Evolutionary conservation across 108 stramenopile species (phyloP), one percentile per base, ranked within the genome.

Genomic region (Cylindrotheca closterium): DNA sequence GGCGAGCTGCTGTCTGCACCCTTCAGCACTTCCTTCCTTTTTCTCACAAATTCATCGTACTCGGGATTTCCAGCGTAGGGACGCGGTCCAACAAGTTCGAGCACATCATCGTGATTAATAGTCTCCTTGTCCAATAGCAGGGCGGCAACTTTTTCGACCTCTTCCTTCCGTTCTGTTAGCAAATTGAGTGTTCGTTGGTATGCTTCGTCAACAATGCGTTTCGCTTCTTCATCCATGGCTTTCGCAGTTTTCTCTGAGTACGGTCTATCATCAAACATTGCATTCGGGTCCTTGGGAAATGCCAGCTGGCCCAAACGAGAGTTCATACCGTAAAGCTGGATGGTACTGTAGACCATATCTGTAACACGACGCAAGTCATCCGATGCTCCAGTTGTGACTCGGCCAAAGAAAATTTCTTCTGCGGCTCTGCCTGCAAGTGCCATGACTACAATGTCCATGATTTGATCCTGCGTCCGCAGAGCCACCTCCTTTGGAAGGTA

Each of bases 161-260:
- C 82, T 24, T 79, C 74, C 60, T 97, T 96, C 66, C 89, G 82
- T 24, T 91, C 88, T 4, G 47, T 48, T 30, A 99, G 75, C 19
- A 99, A 79, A 28, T 81, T 72, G 10, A 97, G 54, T 21, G 97
- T 98, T 46, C 96, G 77, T 22, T 80, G 28, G 78, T 98, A 99
- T 18, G 97, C 96, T 53, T 79, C 86, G 30, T 97, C 96, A 4
- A 98, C 97, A 60, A 99, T 95, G 29, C 50, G 55, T 34, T 85
- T 74, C 0, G 96, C 98, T 70, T 99, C 96, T 68, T 95, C 93
- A 70, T 99, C 98, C 92, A 99, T 99, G 21, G 93, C 87, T 65
- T 93, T 72, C 2, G 97, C 97, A 3, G 98, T 99, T 24, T 81
- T 81, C 30, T 99, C 97, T 17, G 89, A 91, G 84, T 99, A 99